phyloP scores from a whole-genome alignment of 1,284 basidiomycete genomes.

The Moesziomyces parantarcticus region DNA sequence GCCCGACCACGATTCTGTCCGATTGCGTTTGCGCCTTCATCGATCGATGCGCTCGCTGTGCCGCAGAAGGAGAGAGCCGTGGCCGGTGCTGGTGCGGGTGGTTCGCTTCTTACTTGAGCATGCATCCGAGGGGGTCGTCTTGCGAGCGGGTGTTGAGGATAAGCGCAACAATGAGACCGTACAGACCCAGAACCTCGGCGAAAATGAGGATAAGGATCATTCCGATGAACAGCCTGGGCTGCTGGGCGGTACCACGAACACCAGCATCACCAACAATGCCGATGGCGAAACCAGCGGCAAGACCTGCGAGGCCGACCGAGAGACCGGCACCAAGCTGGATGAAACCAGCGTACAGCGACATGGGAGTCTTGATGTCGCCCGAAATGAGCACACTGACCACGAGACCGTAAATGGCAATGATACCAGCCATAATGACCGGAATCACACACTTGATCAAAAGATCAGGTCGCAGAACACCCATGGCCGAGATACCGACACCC shows the following conservation, averaged over 20 bases:
- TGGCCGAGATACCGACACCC: slow-evolving; percentile 95
- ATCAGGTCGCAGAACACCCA: slow-evolving; percentile 94
- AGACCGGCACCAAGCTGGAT: slow-evolving; percentile 94
- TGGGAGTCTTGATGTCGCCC: slow-evolving; percentile 70
- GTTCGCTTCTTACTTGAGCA: slow-evolving; percentile 37
- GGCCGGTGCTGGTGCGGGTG: neutral
- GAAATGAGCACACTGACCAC: slow-evolving; percentile 72
- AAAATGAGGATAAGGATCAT: slow-evolving; percentile 82
- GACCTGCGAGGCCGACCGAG: slow-evolving; percentile 88
- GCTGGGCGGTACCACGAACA: slow-evolving; percentile 72
- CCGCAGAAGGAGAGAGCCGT: too few relatives aligned
- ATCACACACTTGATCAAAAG: slow-evolving; percentile 98
- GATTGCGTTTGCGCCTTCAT: neutral
- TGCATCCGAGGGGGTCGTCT: slow-evolving; percentile 56
- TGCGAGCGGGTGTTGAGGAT: slow-evolving; percentile 78
- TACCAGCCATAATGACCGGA: slow-evolving; percentile 99
- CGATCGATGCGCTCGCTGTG: neutral
- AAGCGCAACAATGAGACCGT: slow-evolving; percentile 87
- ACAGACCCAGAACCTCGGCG: slow-evolving; percentile 89
- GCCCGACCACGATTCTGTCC: too few relatives aligned
- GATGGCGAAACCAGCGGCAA: slow-evolving; percentile 98
- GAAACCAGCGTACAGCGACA: slow-evolving; percentile 82
- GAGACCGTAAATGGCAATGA: slow-evolving; percentile 79
- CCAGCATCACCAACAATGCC: slow-evolving; percentile 92
- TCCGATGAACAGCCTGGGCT: slow-evolving; percentile 88